Evolutionary conservation across 2,329 filamentous ascomycete genomes (phyloP), one percentile per base, ranked within the genome.

Genomic region (Catunica adiposa): DNA sequence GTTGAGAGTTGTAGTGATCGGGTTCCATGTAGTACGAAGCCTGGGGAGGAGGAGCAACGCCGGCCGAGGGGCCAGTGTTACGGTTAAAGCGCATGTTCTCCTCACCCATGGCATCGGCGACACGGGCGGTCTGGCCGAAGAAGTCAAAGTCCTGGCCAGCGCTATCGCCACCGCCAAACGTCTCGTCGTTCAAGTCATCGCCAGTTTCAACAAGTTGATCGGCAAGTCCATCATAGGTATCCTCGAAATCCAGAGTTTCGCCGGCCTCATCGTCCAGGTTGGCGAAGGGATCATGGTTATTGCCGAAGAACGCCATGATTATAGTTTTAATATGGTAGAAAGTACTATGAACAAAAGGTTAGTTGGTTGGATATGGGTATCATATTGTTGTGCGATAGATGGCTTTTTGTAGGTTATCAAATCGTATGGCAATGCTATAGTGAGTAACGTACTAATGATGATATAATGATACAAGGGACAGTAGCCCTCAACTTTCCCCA

Each of bases 131-230:
- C 64, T 86, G 83, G 42, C 89, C 89, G 61, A 94, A 94, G 70
- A 97, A 98, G 68, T 98, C 92, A 64, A 97, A 97, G 68, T 98
- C 90, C 67, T 86, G 94, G 65, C 89, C 89, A 58, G 92, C 79
- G 9, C 73, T 73, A 29, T 73, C 68, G 38, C 67, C 66, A 57
- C 69, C 68, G 44, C 71, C 86, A 66, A 98, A 98, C 1, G 92
- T 98, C 66, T 97, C 92, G 63, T 97, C 88, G 68, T 98, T 98
- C 75, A 96, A 88, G 53, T 79, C 88, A 73, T 98, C 92, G 64
- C 90, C 86, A 20, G 86, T 83, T 66, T 98, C 90, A 64, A 95
- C 83, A 37, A 98, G 82, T 67, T 86, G 82, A 65, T 95, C 86
- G 56, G 89, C 92, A 42, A 98, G 75, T 17, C 90, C 90, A 68